Evolutionary conservation across 805 yeast species (phyloP).

Genomic region (Myxozyma udenii): DNA sequence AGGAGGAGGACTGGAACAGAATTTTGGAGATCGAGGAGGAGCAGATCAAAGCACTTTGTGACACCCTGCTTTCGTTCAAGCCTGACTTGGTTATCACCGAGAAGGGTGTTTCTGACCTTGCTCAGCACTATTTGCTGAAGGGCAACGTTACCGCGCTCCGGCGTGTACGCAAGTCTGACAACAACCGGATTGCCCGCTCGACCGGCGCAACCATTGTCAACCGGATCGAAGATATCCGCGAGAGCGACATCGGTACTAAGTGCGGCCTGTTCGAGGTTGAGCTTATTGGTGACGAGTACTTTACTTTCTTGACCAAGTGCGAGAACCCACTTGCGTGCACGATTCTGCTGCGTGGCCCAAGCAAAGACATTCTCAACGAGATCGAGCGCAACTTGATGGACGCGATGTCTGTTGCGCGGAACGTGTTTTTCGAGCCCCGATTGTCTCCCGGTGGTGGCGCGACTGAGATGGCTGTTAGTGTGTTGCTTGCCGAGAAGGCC

Average conservation of each 20-base stretch:
- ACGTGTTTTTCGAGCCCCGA: conserved; percentile 90
- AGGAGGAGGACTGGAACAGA: conserved; percentile 95
- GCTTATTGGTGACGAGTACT: conserved; percentile 95
- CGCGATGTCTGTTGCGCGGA: conserved; percentile 96
- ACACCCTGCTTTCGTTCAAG: conserved; percentile 73
- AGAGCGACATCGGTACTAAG: conserved; percentile 78
- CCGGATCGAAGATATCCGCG: conserved; percentile 90
- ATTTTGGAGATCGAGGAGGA: conserved; percentile 96
- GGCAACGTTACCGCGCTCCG: conserved; percentile 91
- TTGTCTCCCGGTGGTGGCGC: conserved; percentile 99
- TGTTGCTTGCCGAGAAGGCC: conserved; percentile 82
- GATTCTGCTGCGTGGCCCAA: conserved; percentile 87
- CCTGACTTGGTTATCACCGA: conserved; percentile 96
- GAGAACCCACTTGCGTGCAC: conserved; percentile 90
- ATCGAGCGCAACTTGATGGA: conserved; percentile 95
- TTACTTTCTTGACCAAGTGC: conserved; percentile 78
- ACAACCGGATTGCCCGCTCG: conserved; percentile 93
- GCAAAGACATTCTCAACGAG: conserved; percentile 93
- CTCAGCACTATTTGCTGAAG: conserved; percentile 91
- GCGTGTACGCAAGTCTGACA: conserved; percentile 92
- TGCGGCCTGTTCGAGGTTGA: conserved; percentile 93
- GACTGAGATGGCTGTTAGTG: conserved; percentile 97
- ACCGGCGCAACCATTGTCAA: conserved; percentile 97
- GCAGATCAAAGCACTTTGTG: conserved; percentile 85
- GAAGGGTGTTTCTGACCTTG: conserved; percentile 92